These are phyloP conservation scores for Cladosporium sp. DNA, from an alignment of 2,329 filamentous ascomycete species.

Conservation along the genomic window DNA sequence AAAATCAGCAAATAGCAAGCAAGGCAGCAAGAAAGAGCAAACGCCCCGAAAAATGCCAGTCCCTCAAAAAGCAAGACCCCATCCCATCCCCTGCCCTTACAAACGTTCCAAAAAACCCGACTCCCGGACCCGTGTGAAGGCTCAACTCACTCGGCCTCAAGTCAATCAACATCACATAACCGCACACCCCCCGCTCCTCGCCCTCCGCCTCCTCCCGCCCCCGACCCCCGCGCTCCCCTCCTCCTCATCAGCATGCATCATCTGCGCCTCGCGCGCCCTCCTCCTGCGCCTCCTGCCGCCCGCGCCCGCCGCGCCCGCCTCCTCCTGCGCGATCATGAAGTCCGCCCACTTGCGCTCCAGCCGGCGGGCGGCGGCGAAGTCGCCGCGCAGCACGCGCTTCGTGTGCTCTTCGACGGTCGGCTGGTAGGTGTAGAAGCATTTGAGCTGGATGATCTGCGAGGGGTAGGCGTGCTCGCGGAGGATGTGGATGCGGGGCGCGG, in stretches of 20 bases:
- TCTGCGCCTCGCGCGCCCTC: conserved; percentile 73
- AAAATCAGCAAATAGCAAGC: too few relatives aligned
- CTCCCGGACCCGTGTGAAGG: background rate
- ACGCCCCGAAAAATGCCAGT: too few relatives aligned
- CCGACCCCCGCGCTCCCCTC: conserved; percentile 46
- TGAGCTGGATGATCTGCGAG: conserved; percentile 73
- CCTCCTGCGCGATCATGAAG: conserved; percentile 87
- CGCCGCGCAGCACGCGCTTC: conserved; percentile 72
- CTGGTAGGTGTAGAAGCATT: conserved; percentile 94
- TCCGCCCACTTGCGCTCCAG: conserved; percentile 88
- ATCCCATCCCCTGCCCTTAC: background rate
- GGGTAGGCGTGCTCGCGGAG: conserved; percentile 52
- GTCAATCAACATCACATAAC: conserved; percentile 37
- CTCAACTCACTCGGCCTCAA: background rate
- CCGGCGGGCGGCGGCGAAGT: conserved; percentile 66
- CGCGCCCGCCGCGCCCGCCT: conserved; percentile 63
- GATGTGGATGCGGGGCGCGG: conserved; percentile 23
- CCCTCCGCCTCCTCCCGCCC: conserved; percentile 38
- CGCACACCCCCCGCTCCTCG: conserved; percentile 43
- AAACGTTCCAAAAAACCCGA: background rate
- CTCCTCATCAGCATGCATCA: conserved; percentile 74
- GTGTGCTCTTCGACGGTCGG: conserved; percentile 91
- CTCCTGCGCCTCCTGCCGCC: conserved; percentile 65
- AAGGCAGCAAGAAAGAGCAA: too few relatives aligned
- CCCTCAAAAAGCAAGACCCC: background rate